Conservation (phyloP, 345 rosid genomes). For the Sisymbrium irio region DNA sequence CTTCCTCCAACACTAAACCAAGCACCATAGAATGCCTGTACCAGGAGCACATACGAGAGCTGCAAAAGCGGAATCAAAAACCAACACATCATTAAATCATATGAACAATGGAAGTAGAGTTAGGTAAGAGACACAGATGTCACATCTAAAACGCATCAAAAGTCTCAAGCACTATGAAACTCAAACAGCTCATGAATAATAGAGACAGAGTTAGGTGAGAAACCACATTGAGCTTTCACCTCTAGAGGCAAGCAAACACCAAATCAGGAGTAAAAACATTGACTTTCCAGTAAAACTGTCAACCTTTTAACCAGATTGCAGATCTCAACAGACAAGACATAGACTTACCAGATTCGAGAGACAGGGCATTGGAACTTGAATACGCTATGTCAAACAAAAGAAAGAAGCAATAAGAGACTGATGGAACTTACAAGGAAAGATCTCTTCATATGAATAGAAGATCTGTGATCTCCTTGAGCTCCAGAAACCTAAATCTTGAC, state of each 20-base stretch:
- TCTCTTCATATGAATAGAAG: conserved; percentile 80
- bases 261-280: neutral
- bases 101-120: neutral
- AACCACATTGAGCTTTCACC: neutral
- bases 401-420: neutral
- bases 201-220: neutral
- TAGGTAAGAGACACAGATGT: neutral
- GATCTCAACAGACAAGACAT: conserved; percentile 24
- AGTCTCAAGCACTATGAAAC: conserved; percentile 15
- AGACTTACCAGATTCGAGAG: conserved; percentile 10
- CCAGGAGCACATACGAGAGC: conserved; percentile 72
- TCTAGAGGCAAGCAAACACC: conserved; percentile 7
- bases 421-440: conserved; percentile 61
- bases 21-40: conserved; percentile 50
- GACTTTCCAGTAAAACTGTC: neutral
- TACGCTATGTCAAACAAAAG: neutral
- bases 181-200: conserved; percentile 6
- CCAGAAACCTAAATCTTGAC: neutral
- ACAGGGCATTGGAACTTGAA: neutral
- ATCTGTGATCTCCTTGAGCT: conserved; percentile 48
- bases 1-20: conserved; percentile 49
- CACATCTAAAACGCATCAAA: neutral
- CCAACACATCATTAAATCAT: neutral
- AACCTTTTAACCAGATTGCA: neutral
- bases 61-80: conserved; percentile 38